Evolutionary conservation across 768 basidiomycete genomes (phyloP).

Genomic region (Agaricus subrufescens): DNA sequence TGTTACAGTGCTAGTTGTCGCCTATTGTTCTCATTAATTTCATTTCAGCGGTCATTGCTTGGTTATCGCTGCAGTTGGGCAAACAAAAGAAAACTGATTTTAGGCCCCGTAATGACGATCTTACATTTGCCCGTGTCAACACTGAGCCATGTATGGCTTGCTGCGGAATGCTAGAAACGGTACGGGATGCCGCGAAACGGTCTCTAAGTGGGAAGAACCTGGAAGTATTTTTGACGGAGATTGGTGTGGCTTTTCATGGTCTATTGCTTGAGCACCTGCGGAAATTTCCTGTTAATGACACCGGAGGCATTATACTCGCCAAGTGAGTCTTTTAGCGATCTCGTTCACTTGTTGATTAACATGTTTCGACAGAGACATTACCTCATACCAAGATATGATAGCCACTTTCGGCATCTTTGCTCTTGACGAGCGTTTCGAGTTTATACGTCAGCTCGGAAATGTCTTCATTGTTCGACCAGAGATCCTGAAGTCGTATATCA

Average conservation of each 20-base stretch:
- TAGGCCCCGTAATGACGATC: slow-evolving; percentile 93
- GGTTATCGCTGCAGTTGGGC: slow-evolving; percentile 70
- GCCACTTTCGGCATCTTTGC: slow-evolving; percentile 77
- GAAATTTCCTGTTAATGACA: slow-evolving; percentile 95
- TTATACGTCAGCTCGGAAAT: slow-evolving; percentile 95
- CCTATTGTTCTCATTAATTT: neutral
- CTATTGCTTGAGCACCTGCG: slow-evolving; percentile 90
- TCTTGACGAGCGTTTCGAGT: slow-evolving; percentile 93
- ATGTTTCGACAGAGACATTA: slow-evolving; percentile 69
- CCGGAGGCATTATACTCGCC: slow-evolving; percentile 96
- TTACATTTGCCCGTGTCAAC: slow-evolving; percentile 90
- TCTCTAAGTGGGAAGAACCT: slow-evolving; percentile 89
- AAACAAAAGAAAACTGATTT: slow-evolving; percentile 97
- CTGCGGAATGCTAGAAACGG: slow-evolving; percentile 80
- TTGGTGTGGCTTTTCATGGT: slow-evolving; percentile 94
- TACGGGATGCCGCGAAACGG: slow-evolving; percentile 69
- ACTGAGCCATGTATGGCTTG: slow-evolving; percentile 89
- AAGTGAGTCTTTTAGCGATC: slow-evolving; percentile 57
- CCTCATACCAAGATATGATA: slow-evolving; percentile 91
- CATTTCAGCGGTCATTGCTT: slow-evolving; percentile 59
- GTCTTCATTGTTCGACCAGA: slow-evolving; percentile 96
- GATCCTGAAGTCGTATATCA: slow-evolving; percentile 92
- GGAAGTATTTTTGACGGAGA: slow-evolving; percentile 88
- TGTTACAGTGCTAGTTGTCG: slow-evolving; percentile 2
- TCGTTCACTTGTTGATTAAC: neutral